Conservation (phyloP, 805 yeast species). For the Zygotorulaspora chibaensis region DNA sequence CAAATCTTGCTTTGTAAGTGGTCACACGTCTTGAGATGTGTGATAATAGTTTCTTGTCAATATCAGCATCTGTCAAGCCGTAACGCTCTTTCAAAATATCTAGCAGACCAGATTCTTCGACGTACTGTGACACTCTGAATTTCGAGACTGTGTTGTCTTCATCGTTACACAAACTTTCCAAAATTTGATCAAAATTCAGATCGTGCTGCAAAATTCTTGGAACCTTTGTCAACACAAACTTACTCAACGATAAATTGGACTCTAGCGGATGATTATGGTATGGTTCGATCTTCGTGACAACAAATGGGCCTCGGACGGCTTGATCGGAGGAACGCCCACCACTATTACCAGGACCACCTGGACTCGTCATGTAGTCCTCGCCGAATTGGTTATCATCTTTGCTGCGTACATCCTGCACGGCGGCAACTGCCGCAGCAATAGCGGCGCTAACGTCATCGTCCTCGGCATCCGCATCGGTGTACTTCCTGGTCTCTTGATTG, state of each 20-base stretch:
- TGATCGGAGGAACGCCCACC: conserved; percentile 3
- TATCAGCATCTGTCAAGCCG: conserved; percentile 29
- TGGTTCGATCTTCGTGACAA: conserved; percentile 35
- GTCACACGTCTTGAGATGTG: conserved; percentile 35
- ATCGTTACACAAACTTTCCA: conserved; percentile 31
- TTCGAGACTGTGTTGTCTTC: conserved; percentile 31
- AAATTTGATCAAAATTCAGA: conserved; percentile 32
- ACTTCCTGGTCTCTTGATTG: conserved; percentile 11
- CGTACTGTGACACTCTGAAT: conserved; percentile 33
- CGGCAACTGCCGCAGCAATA: conserved; percentile 36
- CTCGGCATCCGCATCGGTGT: conserved; percentile 17
- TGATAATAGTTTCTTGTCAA: conserved; percentile 30
- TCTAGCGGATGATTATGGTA: conserved; percentile 36
- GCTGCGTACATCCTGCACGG: conserved; percentile 25
- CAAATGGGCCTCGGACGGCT: conserved; percentile 29
- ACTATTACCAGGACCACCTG: neutral
- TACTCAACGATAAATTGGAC: conserved; percentile 29
- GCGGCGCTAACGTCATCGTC: conserved; percentile 34
- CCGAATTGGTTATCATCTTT: conserved; percentile 5
- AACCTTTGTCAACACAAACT: conserved; percentile 33
- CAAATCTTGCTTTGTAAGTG: conserved; percentile 35
- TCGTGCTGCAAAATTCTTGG: conserved; percentile 34
- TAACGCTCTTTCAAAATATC: conserved; percentile 31
- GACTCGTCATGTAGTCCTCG: conserved; percentile 6
- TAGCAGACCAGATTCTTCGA: conserved; percentile 33